Conservation (phyloP, 768 basidiomycete genomes). For the Russula sp. region DNA sequence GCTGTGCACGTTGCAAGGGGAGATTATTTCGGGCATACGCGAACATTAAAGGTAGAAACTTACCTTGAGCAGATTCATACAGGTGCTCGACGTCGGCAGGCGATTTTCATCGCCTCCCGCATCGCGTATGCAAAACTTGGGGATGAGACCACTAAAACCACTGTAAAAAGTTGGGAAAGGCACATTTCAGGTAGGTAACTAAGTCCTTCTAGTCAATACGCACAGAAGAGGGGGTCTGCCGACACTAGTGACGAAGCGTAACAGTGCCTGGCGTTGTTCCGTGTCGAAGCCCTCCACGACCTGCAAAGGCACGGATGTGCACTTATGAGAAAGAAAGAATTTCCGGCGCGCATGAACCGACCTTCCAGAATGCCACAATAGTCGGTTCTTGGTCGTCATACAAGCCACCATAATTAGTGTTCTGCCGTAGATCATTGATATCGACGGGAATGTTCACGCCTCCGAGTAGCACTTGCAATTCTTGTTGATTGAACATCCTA, state of each 20-base stretch:
- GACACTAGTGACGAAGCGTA: slow-evolving; percentile 93
- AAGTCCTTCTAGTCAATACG: slow-evolving; percentile 33
- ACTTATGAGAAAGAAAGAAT: slow-evolving; percentile 2
- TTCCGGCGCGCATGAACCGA: slow-evolving; percentile 35
- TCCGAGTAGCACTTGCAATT: slow-evolving; percentile 87
- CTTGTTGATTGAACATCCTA: slow-evolving; percentile 97
- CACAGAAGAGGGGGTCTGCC: slow-evolving; percentile 84
- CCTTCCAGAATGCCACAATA: slow-evolving; percentile 81
- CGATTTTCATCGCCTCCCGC: slow-evolving; percentile 68
- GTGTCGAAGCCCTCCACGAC: slow-evolving; percentile 79
- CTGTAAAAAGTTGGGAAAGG: slow-evolving; percentile 36
- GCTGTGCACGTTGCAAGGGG: slow-evolving; percentile 39
- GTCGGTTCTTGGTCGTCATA: slow-evolving; percentile 70
- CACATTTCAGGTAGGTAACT: not conserved
- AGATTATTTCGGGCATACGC: not conserved
- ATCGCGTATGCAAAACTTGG: slow-evolving; percentile 86
- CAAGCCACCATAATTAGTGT: slow-evolving; percentile 82
- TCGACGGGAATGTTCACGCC: slow-evolving; percentile 85
- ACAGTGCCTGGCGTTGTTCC: slow-evolving; percentile 69
- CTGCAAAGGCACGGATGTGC: slow-evolving; percentile 36
- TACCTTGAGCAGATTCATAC: slow-evolving; percentile 90
- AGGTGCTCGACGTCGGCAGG: slow-evolving; percentile 77
- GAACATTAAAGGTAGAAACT: slow-evolving; percentile 5
- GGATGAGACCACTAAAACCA: slow-evolving; percentile 83
- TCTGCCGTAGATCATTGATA: slow-evolving; percentile 68